phyloP scores from a whole-genome alignment of 345 rosid genomes.

The Camelina neglecta region DNA sequence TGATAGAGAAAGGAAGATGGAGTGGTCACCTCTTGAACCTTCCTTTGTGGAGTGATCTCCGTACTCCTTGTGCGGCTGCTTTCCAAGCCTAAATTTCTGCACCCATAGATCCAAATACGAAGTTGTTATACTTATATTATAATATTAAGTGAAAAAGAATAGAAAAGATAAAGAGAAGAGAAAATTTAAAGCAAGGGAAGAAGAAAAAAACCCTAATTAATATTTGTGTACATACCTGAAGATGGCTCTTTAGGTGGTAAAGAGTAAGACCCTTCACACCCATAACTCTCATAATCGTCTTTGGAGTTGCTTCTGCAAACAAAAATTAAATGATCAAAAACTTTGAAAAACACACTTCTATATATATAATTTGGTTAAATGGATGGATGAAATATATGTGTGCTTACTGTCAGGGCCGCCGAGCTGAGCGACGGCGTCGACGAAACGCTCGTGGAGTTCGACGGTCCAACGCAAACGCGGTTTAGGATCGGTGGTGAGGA shows the following conservation, averaged over 20 bases:
- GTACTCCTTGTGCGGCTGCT: constrained; percentile 99
- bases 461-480: constrained; percentile 99
- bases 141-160: constrained; percentile 23
- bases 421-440: constrained; percentile 97
- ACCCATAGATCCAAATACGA: constrained; percentile 10
- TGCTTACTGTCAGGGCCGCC: constrained; percentile 95
- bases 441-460: constrained; percentile 99
- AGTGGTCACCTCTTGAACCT: constrained; percentile 60
- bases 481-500: constrained; percentile 99
- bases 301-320: constrained; percentile 91
- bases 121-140: constrained; percentile 13
- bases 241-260: constrained; percentile 99
- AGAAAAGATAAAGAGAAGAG: constrained; percentile 42
- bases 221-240: constrained; percentile 74
- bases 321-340: constrained; percentile 11
- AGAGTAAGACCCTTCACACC: constrained; percentile 99
- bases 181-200: constrained; percentile 18
- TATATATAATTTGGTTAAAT: background rate
- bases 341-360: background rate
- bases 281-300: constrained; percentile 99
- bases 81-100: constrained; percentile 98
- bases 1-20: constrained; percentile 32
- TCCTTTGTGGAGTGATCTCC: constrained; percentile 94
- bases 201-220: constrained; percentile 41
- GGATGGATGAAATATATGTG: background rate